A percentile compares a stretch with the other conserved stretches of the same genome.
These are phyloP conservation scores for Camellia japonica DNA, from an alignment of 148 eudicot genomes.

Conservation along the genomic window DNA sequence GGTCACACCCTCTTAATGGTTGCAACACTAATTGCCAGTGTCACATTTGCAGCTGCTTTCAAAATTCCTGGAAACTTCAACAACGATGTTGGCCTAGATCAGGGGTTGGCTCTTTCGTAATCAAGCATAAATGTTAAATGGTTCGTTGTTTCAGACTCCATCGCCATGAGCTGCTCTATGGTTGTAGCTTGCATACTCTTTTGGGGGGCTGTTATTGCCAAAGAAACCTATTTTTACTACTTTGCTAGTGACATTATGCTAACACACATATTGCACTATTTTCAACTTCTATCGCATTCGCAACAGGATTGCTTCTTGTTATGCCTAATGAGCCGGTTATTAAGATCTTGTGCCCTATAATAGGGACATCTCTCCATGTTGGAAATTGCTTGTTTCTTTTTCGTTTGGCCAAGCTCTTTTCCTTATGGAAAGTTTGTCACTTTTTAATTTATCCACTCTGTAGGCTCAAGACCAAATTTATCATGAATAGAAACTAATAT, in stretches of 20 bases:
- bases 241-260: background rate
- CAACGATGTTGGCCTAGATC: background rate
- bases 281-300: background rate
- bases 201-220: background rate
- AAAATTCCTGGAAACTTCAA: background rate
- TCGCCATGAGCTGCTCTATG: background rate
- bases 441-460: background rate
- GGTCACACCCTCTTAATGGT: constrained; percentile 4
- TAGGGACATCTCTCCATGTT: background rate
- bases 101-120: background rate
- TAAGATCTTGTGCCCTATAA: background rate
- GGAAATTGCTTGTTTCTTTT: background rate
- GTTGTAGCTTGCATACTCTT: background rate
- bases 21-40: background rate
- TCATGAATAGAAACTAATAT: background rate
- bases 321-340: background rate
- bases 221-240: background rate
- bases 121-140: background rate
- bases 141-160: background rate
- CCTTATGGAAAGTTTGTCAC: background rate
- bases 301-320: background rate
- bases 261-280: background rate
- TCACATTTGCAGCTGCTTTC: background rate
- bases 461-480: constrained; percentile 4
- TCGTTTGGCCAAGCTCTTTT: background rate